phyloP scores from a whole-genome alignment of 2,329 filamentous ascomycete species.

The Aspergillus tubingensis region DNA sequence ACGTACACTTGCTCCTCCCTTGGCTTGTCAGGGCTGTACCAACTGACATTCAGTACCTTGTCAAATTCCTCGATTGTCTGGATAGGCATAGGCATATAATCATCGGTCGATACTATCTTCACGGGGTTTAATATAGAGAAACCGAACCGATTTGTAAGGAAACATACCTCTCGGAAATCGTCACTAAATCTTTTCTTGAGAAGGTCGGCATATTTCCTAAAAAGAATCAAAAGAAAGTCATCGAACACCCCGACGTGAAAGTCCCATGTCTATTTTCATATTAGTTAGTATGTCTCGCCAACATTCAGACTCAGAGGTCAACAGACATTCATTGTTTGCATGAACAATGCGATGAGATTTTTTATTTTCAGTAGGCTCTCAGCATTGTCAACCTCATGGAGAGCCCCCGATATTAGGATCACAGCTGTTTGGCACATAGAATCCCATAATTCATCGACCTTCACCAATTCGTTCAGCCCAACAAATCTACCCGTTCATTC shows the following conservation, averaged over 20 bases:
- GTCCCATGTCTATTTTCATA: constrained; percentile 69
- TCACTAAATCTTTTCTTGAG: constrained; percentile 90
- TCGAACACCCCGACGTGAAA: constrained; percentile 83
- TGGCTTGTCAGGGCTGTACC: constrained; percentile 84
- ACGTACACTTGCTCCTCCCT: constrained; percentile 72
- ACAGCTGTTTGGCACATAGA: constrained; percentile 93
- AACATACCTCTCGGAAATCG: constrained; percentile 81
- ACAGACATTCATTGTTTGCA: constrained; percentile 92
- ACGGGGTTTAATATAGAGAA: constrained; percentile 13
- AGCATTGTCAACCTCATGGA: constrained; percentile 80
- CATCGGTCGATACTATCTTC: constrained; percentile 78
- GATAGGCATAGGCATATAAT: constrained; percentile 99
- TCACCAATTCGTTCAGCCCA: constrained; percentile 14
- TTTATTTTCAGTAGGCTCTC: constrained; percentile 94
- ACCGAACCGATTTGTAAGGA: not conserved
- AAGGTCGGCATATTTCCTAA: constrained; percentile 90
- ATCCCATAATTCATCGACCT: constrained; percentile 98
- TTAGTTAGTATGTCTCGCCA: constrained; percentile 9
- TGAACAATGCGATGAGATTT: constrained; percentile 87
- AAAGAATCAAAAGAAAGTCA: constrained; percentile 80
- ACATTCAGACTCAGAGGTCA: not conserved
- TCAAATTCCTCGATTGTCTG: constrained; percentile 88
- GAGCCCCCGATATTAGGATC: constrained; percentile 73
- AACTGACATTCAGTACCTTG: constrained; percentile 93
- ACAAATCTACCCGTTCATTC: not conserved